These are phyloP conservation scores for Chiua virens DNA, from an alignment of 768 basidiomycete species.

Conservation along the genomic window DNA sequence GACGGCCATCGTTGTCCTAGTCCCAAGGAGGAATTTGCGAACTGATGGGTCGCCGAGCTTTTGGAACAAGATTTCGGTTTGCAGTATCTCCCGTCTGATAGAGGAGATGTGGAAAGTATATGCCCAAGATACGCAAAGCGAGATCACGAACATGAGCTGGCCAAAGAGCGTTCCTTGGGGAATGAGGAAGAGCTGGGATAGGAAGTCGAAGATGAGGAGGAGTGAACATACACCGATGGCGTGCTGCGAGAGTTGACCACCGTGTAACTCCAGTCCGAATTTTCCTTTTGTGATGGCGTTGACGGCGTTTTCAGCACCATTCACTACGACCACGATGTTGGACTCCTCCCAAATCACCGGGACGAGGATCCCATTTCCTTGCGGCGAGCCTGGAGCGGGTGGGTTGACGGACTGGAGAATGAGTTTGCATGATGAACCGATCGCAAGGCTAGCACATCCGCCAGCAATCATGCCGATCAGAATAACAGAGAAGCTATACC, in stretches of 20 bases:
- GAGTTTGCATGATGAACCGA: slow-evolving; percentile 26
- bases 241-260: neutral
- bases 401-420: slow-evolving; percentile 5
- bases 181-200: slow-evolving; percentile 33
- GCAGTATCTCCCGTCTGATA: slow-evolving; percentile 27
- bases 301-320: slow-evolving; percentile 27
- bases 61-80: slow-evolving; percentile 21
- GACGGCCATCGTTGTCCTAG: slow-evolving; percentile 16
- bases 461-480: slow-evolving; percentile 31
- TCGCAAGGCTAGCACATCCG: slow-evolving; percentile 25
- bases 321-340: slow-evolving; percentile 24
- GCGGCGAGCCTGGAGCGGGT: slow-evolving; percentile 19
- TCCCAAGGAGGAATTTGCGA: slow-evolving; percentile 12
- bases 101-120: slow-evolving; percentile 32
- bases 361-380: slow-evolving; percentile 29
- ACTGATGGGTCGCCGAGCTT: slow-evolving; percentile 12
- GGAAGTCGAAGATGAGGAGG: slow-evolving; percentile 29
- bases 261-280: slow-evolving; percentile 18
- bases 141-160: slow-evolving; percentile 35
- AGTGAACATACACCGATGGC: slow-evolving; percentile 26
- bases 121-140: slow-evolving; percentile 34
- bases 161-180: slow-evolving; percentile 34
- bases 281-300: slow-evolving; percentile 30
- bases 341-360: slow-evolving; percentile 6
- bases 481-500: slow-evolving; percentile 32